Evolutionary conservation across 2,329 filamentous ascomycete species (phyloP).

Genomic region (Tolypocladium amazonense): DNA sequence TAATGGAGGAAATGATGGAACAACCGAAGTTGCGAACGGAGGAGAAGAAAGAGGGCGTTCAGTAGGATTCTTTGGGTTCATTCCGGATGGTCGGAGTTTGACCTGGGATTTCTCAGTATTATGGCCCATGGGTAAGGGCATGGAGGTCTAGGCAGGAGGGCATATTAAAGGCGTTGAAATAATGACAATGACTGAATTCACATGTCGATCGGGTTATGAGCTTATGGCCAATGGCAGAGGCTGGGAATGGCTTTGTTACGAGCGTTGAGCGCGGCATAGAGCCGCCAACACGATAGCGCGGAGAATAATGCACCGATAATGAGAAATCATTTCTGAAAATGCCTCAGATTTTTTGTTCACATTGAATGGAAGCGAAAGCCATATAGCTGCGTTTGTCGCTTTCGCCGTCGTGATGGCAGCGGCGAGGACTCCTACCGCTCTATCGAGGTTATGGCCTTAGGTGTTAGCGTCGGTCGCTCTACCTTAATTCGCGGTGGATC

Average conservation of each 20-base stretch:
- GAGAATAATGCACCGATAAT: background rate
- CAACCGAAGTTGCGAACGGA: slow-evolving; percentile 14
- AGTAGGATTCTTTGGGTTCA: slow-evolving; percentile 3
- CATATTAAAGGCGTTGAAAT: slow-evolving; percentile 18
- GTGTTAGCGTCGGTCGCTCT: background rate
- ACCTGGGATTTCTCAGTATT: slow-evolving; percentile 10
- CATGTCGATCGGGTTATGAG: background rate
- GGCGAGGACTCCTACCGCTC: slow-evolving; percentile 2
- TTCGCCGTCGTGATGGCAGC: background rate
- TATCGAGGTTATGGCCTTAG: slow-evolving; percentile 9
- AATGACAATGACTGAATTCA: slow-evolving; percentile 1
- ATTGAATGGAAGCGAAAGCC: background rate
- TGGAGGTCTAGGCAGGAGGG: slow-evolving; percentile 10
- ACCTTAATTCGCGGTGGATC: background rate
- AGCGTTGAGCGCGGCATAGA: background rate
- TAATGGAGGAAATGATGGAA: slow-evolving; percentile 33
- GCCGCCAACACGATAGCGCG: background rate
- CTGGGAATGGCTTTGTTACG: background rate
- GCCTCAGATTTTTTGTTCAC: background rate
- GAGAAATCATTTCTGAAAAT: background rate
- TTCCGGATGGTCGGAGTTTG: slow-evolving; percentile 10
- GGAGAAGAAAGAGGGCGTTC: slow-evolving; percentile 8
- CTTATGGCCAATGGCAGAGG: background rate
- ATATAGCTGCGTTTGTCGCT: background rate
- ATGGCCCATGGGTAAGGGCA: slow-evolving; percentile 9